Conservation (phyloP, 164 flowering plant species). For the Vitis rotundifolia region DNA sequence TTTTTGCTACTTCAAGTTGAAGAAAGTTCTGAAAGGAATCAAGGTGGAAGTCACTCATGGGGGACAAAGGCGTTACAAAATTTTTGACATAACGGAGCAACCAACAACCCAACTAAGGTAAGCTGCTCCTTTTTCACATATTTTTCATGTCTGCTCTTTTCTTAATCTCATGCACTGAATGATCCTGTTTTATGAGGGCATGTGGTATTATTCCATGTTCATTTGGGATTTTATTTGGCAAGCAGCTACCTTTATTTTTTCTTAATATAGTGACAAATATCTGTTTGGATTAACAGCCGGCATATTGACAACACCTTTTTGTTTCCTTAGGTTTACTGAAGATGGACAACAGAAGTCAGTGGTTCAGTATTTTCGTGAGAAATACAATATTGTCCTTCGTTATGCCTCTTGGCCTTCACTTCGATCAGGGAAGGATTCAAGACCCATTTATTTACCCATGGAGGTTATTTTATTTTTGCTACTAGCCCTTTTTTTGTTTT, state of each 20-base stretch:
- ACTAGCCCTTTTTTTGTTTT: not conserved
- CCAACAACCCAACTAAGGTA: slow-evolving; percentile 28
- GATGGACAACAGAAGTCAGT: slow-evolving; percentile 14
- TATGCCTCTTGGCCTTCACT: slow-evolving; percentile 28
- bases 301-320: not conserved
- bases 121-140: not conserved
- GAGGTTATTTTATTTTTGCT: no score
- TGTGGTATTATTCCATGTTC: no score
- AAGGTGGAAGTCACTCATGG: slow-evolving; percentile 31
- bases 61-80: slow-evolving; percentile 10
- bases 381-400: slow-evolving; percentile 14
- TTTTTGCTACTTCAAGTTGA: slow-evolving; percentile 16
- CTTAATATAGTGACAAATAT: not conserved
- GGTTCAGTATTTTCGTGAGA: slow-evolving; percentile 25
- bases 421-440: slow-evolving; percentile 31
- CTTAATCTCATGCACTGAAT: not conserved
- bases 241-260: not conserved
- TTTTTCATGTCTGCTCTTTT: not conserved
- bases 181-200: not conserved
- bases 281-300: no score
- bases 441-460: slow-evolving; percentile 21
- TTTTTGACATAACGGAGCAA: slow-evolving; percentile 25
- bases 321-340: slow-evolving; percentile 14
- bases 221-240: no score
- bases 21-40: slow-evolving; percentile 42